phyloP scores from a whole-genome alignment of 2,329 filamentous ascomycete species.

The Thielaviopsis punctulata region DNA sequence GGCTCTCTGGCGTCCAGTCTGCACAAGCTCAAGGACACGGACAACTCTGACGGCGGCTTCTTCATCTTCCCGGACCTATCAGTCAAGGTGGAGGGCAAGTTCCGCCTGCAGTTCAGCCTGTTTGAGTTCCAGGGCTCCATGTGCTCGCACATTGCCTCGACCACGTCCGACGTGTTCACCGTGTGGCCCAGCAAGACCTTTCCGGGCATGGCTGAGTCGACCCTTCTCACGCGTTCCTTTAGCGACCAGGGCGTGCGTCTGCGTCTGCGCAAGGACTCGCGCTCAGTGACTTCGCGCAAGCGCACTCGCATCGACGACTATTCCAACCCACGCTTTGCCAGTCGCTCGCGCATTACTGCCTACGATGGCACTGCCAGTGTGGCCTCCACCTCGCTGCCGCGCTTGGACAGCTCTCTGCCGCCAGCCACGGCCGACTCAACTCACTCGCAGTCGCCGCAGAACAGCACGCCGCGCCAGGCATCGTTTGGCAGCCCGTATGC shows the following conservation, averaged over 20 bases:
- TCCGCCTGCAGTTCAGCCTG: slow-evolving; percentile 58
- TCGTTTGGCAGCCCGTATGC: slow-evolving; percentile 9
- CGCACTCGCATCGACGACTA: slow-evolving; percentile 16
- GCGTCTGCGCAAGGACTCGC: slow-evolving; percentile 66
- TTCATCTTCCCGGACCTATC: slow-evolving; percentile 87
- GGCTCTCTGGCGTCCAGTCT: slow-evolving; percentile 67
- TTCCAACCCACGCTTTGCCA: slow-evolving; percentile 5
- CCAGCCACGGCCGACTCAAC: slow-evolving; percentile 3
- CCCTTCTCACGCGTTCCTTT: slow-evolving; percentile 63
- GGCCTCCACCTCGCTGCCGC: slow-evolving; percentile 2
- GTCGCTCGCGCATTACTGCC: slow-evolving; percentile 10
- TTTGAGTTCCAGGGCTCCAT: slow-evolving; percentile 34
- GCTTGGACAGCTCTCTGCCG: slow-evolving; percentile 6
- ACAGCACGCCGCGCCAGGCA: slow-evolving; percentile 8
- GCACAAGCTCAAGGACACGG: slow-evolving; percentile 62
- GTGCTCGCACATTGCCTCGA: slow-evolving; percentile 18
- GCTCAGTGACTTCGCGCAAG: slow-evolving; percentile 35
- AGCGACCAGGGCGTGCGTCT: slow-evolving; percentile 76
- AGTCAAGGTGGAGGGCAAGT: slow-evolving; percentile 55
- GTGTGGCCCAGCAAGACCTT: slow-evolving; percentile 52
- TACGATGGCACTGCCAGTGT: slow-evolving; percentile 5
- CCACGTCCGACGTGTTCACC: slow-evolving; percentile 50
- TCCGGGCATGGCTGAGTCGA: slow-evolving; percentile 66
- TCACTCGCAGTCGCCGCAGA: slow-evolving; percentile 11
- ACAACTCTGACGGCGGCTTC: slow-evolving; percentile 65